Conservation (phyloP, 2,329 filamentous ascomycete genomes). For the Talaromyces amestolkiae region DNA sequence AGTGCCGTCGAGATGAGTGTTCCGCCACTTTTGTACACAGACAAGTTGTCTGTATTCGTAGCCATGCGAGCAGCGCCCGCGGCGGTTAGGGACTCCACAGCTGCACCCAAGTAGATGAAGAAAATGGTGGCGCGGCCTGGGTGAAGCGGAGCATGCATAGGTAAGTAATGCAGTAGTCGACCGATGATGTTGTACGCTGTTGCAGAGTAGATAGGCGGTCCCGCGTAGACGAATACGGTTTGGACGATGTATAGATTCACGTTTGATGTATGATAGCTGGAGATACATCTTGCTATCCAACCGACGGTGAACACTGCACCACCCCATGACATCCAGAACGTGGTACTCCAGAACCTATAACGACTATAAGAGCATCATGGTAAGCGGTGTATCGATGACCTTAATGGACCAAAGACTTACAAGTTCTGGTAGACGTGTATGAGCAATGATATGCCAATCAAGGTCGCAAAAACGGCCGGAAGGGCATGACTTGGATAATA, state of each 20-base stretch:
- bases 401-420: constrained; percentile 22
- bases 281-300: constrained; percentile 36
- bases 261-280: constrained; percentile 30
- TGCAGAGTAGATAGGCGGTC: constrained; percentile 39
- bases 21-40: constrained; percentile 25
- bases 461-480: constrained; percentile 33
- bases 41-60: constrained; percentile 23
- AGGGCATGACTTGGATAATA: constrained; percentile 35
- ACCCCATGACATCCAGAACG: constrained; percentile 38
- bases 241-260: constrained; percentile 36
- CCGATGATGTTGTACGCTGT: constrained; percentile 39
- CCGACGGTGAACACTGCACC: constrained; percentile 37
- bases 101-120: constrained; percentile 38
- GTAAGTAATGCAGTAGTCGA: constrained; percentile 39
- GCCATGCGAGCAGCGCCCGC: constrained; percentile 30
- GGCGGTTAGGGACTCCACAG: constrained; percentile 35
- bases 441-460: constrained; percentile 32
- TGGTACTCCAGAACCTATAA: constrained; percentile 36
- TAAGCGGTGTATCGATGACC: background rate
- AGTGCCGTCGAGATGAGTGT: constrained; percentile 29
- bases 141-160: constrained; percentile 39
- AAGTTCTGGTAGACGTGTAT: constrained; percentile 36
- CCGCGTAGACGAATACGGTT: constrained; percentile 33
- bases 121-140: constrained; percentile 35
- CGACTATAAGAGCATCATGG: constrained; percentile 20